Percentiles rank a stretch among this genome's conserved stretches.
phyloP scores from a whole-genome alignment of 2,329 filamentous ascomycete genomes.

The Thielaviopsis musarum region DNA sequence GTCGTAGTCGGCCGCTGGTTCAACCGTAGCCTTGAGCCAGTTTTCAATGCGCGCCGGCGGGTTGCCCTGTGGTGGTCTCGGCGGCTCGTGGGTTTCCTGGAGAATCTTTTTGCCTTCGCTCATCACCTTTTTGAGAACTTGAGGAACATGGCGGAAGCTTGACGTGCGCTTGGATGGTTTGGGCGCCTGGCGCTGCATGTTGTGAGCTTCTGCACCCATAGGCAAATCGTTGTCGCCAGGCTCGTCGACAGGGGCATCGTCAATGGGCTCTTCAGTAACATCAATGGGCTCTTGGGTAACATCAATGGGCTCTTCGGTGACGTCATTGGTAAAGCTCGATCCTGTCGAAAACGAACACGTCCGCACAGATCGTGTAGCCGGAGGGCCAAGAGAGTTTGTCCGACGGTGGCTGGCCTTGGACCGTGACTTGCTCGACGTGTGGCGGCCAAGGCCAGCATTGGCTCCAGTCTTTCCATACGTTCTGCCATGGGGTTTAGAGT shows the following conservation, averaged over 20 bases:
- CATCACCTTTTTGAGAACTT: conserved; percentile 47
- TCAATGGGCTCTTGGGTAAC: conserved; percentile 34
- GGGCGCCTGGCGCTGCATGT: conserved; percentile 21
- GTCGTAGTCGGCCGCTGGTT: conserved; percentile 38
- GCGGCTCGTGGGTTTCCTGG: conserved; percentile 40
- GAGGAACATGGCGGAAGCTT: conserved; percentile 44
- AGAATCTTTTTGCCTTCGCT: conserved; percentile 49
- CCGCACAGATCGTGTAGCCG: conserved; percentile 6
- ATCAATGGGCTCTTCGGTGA: conserved; percentile 29
- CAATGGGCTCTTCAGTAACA: conserved; percentile 43
- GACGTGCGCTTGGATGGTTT: conserved; percentile 33
- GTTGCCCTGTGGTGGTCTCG: conserved; percentile 31
- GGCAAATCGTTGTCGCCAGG: conserved; percentile 31
- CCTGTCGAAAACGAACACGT: conserved; percentile 13
- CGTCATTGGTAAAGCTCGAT: conserved; percentile 20
- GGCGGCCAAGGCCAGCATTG: not conserved
- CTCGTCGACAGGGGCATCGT: conserved; percentile 50
- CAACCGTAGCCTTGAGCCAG: conserved; percentile 46
- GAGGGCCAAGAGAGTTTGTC: conserved; percentile 8
- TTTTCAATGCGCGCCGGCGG: conserved; percentile 42
- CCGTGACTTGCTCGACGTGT: not conserved
- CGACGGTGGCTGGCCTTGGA: conserved; percentile 4
- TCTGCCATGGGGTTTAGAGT: not conserved
- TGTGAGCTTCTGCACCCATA: conserved; percentile 28
- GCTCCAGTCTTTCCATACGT: not conserved